phyloP scores from a whole-genome alignment of 2,329 filamentous ascomycete genomes.

The Scedosporium boydii region DNA sequence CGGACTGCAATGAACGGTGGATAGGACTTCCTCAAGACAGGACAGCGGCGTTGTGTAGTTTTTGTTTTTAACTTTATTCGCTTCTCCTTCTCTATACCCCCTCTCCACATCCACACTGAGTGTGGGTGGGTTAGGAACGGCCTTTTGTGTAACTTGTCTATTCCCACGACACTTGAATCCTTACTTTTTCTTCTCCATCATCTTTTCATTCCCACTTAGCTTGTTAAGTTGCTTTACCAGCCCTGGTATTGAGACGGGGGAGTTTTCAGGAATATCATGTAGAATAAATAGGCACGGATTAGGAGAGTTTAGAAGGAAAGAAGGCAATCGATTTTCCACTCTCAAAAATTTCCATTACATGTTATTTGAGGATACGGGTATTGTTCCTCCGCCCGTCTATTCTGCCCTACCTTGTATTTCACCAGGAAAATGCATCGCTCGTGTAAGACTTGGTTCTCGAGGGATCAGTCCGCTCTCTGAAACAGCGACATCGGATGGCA shows the following conservation, averaged over 20 bases:
- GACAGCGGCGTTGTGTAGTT: conserved; percentile 3
- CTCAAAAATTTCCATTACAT: no score
- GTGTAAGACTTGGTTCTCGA: no score
- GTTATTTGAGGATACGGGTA: no score
- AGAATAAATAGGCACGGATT: no score
- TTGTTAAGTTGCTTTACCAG: neutral
- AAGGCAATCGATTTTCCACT: no score
- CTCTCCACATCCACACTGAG: neutral
- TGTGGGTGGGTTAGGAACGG: neutral
- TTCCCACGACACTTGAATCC: neutral
- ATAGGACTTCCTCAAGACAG: conserved; percentile 1
- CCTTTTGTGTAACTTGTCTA: neutral
- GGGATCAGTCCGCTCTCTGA: no score
- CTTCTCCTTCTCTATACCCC: conserved; percentile 4
- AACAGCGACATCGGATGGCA: no score
- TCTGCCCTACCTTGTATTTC: no score
- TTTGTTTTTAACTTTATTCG: conserved; percentile 1
- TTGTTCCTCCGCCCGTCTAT: no score
- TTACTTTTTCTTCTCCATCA: neutral
- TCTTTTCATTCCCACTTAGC: conserved; percentile 7
- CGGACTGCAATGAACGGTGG: neutral
- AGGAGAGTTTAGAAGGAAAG: no score
- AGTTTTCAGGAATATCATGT: no score
- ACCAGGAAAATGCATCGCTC: no score
- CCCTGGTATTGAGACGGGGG: neutral